Evolutionary conservation across 768 basidiomycete species (phyloP).

Genomic region (Mycena leptocephala): DNA sequence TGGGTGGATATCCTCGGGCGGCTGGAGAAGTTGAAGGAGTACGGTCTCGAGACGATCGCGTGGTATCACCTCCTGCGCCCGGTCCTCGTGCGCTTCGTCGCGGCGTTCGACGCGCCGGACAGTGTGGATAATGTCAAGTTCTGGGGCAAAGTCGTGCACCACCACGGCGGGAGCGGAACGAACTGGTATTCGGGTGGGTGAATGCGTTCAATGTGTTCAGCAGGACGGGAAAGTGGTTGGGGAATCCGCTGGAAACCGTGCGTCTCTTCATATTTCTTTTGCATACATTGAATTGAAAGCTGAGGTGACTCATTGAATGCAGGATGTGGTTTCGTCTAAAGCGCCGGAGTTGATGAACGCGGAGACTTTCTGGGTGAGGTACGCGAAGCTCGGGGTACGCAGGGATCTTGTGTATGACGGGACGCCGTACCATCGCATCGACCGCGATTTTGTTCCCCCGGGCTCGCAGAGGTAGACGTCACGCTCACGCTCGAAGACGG

Average conservation of each 20-base stretch:
- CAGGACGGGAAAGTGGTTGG: background rate
- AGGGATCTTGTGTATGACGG: background rate
- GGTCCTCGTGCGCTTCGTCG: background rate
- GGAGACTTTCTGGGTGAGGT: background rate
- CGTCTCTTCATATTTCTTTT: background rate
- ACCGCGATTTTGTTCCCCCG: background rate
- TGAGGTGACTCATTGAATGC: background rate
- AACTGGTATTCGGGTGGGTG: background rate
- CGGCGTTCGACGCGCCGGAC: background rate
- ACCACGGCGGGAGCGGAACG: background rate
- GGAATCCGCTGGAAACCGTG: background rate
- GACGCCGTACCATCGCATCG: background rate
- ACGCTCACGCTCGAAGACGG: background rate
- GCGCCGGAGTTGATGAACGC: background rate
- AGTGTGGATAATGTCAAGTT: background rate
- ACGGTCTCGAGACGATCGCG: background rate
- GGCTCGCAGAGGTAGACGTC: background rate
- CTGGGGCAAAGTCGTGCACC: background rate
- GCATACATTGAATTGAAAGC: background rate
- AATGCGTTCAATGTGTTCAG: background rate
- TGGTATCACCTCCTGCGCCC: constrained; percentile 1
- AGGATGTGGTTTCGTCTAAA: background rate
- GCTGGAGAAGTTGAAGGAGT: constrained; percentile 1
- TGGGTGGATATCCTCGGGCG: background rate
- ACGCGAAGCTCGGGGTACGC: background rate